phyloP scores from a whole-genome alignment of 2,329 filamentous ascomycete species.

The Apiospora phragmitis region DNA sequence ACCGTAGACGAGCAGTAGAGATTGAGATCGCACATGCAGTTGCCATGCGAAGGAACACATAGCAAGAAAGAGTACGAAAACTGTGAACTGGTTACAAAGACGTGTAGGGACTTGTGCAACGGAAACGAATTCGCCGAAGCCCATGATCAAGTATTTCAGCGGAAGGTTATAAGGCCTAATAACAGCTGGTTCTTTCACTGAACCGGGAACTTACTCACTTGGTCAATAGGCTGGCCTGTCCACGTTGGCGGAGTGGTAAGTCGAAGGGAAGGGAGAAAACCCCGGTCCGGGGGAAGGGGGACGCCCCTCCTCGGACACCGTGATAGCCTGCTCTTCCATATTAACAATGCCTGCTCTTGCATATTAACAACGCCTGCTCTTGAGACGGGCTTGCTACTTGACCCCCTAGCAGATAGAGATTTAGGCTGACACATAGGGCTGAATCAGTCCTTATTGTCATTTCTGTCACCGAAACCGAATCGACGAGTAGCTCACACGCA shows the following conservation, averaged over 20 bases:
- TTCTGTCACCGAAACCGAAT: neutral
- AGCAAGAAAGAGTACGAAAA: too few relatives aligned
- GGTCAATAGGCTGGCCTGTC: slow-evolving; percentile 2
- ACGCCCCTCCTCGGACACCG: neutral
- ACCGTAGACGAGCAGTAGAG: slow-evolving; percentile 26
- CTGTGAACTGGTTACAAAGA: too few relatives aligned
- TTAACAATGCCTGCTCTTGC: too few relatives aligned
- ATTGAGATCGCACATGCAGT: slow-evolving; percentile 22
- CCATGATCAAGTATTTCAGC: too few relatives aligned
- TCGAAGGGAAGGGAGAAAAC: neutral
- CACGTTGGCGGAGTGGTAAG: slow-evolving; percentile 1
- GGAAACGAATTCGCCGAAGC: too few relatives aligned
- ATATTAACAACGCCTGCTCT: too few relatives aligned
- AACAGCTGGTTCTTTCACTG: neutral
- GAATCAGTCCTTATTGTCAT: neutral
- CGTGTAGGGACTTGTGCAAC: too few relatives aligned
- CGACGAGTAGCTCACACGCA: neutral
- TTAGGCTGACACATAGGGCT: neutral
- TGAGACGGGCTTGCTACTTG: too few relatives aligned
- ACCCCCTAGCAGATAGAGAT: too few relatives aligned
- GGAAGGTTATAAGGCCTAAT: neutral
- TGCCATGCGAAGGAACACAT: slow-evolving; percentile 22
- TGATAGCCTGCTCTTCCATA: too few relatives aligned
- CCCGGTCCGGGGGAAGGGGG: neutral
- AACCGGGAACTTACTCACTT: neutral